Percentiles rank a stretch among this genome's conserved stretches.
Conservation (phyloP, 1,139 yeast genomes). For the Suhomyces guaymorum region DNA sequence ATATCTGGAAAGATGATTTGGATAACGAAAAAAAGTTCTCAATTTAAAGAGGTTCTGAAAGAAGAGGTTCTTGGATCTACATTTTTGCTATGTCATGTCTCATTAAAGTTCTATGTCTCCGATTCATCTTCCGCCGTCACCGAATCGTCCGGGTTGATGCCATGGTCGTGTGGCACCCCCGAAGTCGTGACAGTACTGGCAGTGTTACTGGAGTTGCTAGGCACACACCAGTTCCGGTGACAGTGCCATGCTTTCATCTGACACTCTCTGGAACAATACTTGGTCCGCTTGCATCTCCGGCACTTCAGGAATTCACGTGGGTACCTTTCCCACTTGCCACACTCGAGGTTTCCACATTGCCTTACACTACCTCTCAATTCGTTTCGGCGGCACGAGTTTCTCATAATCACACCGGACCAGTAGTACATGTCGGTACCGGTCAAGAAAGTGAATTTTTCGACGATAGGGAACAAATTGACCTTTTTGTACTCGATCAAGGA, state of each 20-base stretch:
- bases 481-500: constrained; percentile 52
- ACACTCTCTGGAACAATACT: constrained; percentile 90
- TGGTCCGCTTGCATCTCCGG: constrained; percentile 89
- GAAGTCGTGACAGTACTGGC: constrained; percentile 18
- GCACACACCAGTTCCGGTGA: constrained; percentile 92
- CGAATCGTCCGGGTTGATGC: constrained; percentile 12
- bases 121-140: constrained; percentile 12
- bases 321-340: constrained; percentile 93
- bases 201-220: constrained; percentile 36
- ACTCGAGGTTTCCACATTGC: constrained; percentile 90
- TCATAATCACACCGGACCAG: constrained; percentile 97
- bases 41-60: too few relatives aligned
- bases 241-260: constrained; percentile 90
- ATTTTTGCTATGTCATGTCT: constrained; percentile 7
- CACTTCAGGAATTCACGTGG: constrained; percentile 96
- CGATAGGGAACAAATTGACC: constrained; percentile 82
- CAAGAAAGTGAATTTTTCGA: constrained; percentile 84
- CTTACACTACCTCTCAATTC: constrained; percentile 86
- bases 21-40: too few relatives aligned
- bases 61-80: neutral
- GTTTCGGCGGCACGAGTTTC: constrained; percentile 91
- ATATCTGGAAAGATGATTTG: too few relatives aligned
- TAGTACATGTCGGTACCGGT: constrained; percentile 77
- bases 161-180: constrained; percentile 2
- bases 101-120: constrained; percentile 7